Percentiles rank a stretch among this genome's conserved stretches.
These are phyloP conservation scores for Apiospora pterosperma DNA, from an alignment of 2,329 filamentous ascomycete species.

Conservation along the genomic window DNA sequence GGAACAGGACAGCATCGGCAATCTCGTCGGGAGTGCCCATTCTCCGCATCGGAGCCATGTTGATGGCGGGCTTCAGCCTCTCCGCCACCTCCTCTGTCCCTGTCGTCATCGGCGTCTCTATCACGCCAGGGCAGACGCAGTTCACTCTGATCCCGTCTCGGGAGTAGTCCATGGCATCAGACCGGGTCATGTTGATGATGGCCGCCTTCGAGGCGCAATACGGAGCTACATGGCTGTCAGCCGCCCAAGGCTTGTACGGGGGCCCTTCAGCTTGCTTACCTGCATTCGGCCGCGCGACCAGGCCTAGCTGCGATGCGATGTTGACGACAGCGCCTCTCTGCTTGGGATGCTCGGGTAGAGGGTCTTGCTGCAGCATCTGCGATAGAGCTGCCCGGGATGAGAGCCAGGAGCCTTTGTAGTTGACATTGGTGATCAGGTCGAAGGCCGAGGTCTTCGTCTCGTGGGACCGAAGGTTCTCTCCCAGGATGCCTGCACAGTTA, in stretches of 20 bases:
- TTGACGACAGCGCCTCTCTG: slow-evolving; percentile 49
- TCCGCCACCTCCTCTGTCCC: slow-evolving; percentile 34
- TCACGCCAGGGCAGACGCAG: slow-evolving; percentile 38
- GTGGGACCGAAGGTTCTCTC: slow-evolving; percentile 35
- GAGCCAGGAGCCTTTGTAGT: slow-evolving; percentile 51
- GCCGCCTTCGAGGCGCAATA: slow-evolving; percentile 58
- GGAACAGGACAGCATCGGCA: slow-evolving; percentile 45
- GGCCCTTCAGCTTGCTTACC: slow-evolving; percentile 26
- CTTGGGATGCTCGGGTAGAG: slow-evolving; percentile 33
- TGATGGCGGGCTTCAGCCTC: slow-evolving; percentile 35
- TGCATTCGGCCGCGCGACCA: slow-evolving; percentile 43
- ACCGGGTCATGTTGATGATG: slow-evolving; percentile 53
- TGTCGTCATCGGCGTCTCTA: slow-evolving; percentile 45
- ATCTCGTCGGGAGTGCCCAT: slow-evolving; percentile 49
- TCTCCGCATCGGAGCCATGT: slow-evolving; percentile 47
- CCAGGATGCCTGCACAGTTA: slow-evolving; percentile 52
- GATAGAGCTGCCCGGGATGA: slow-evolving; percentile 39
- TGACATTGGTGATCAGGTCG: slow-evolving; percentile 51
- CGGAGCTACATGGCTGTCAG: slow-evolving; percentile 34
- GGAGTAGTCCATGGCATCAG: slow-evolving; percentile 56
- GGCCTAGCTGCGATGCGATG: slow-evolving; percentile 48
- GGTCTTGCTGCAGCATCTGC: slow-evolving; percentile 43
- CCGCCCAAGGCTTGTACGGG: not conserved
- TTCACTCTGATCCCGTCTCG: slow-evolving; percentile 34
- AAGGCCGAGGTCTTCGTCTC: slow-evolving; percentile 47